Evolutionary conservation across 1,284 basidiomycete species (phyloP).

Genomic region (Apiotrichum sp.): DNA sequence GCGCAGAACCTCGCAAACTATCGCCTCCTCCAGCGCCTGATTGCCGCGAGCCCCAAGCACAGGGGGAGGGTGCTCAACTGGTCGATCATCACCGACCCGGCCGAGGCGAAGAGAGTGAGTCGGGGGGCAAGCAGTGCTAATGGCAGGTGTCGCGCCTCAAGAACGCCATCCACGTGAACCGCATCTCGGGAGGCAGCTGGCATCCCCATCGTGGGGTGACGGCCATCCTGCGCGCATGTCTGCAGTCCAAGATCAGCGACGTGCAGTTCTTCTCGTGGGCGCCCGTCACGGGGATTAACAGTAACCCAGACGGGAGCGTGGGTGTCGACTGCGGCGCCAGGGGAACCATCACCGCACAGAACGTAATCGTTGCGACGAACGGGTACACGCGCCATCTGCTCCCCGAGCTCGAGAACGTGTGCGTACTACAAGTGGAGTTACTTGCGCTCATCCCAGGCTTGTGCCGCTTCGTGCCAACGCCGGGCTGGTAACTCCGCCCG

Average conservation of each 20-base stretch:
- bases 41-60: not conserved
- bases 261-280: constrained; percentile 15
- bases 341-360: constrained; percentile 21
- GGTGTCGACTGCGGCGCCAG: constrained; percentile 18
- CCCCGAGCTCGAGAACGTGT: constrained; percentile 8
- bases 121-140: not conserved
- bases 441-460: constrained; percentile 12
- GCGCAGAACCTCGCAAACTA: not conserved
- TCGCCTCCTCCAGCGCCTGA: not conserved
- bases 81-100: not conserved
- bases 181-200: constrained; percentile 4
- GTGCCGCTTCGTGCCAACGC: constrained; percentile 24
- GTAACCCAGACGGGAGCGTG: constrained; percentile 10
- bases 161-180: constrained; percentile 3
- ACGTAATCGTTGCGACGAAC: constrained; percentile 35
- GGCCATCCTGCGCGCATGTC: constrained; percentile 8
- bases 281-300: constrained; percentile 2
- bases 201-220: constrained; percentile 17
- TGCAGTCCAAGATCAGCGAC: not conserved
- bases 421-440: not conserved
- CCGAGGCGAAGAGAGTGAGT: not conserved
- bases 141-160: not conserved
- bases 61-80: not conserved
- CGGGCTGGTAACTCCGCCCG: constrained; percentile 23
- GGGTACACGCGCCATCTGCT: constrained; percentile 35